Evolutionary conservation across 306 rosid genomes (phyloP), one percentile per base, ranked within the genome.

Genomic region (Castanea sativa): DNA sequence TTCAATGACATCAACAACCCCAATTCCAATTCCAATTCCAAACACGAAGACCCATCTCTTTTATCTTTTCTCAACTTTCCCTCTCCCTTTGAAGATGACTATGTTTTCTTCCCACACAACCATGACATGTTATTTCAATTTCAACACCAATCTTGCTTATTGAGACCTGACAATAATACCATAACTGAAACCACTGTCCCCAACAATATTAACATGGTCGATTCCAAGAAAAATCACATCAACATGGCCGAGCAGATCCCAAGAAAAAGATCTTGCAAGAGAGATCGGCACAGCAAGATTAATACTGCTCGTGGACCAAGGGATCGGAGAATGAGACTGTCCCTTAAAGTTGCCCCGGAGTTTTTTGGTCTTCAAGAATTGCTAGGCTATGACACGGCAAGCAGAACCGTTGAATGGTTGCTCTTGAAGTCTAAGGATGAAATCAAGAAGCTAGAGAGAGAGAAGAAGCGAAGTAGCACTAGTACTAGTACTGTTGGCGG

Each of bases 351-450:
- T 20, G 99, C 98, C 3, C 82, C 79, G 32, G 81, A 87, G 74
- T 91, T 95, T 51, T 95, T 95, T 16, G 96, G 95, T 0, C 80
- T 95, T 21, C 99, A 95, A 82, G 99, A 95, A 76, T 77, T 87
- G 90, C 69, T 95, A 15, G 94, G 93, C 4, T 92, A 85, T 52
- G 99, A 95, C 73, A 93, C 92, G 82, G 96, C 93, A 0, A 95
- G 99, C 89, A 93, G 93, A 76, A 93, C 99, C 0, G 97, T 95
- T 5, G 98, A 90, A 56, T 95, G 99, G 99, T 25, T 95, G 41
- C 87, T 95, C 6, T 75, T 68, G 73, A 91, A 90, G 79, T 85
- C 98, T 0, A 85, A 73, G 20, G 33, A 75, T 4, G 94, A 85
- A 56, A 95, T 95, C 84, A 82, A 83, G 73, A 89, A 87, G 25